Evolutionary conservation across 139 green algal species (phyloP), one percentile per base, ranked within the genome.

Genomic region (Tetradesmus lagerheimii): DNA sequence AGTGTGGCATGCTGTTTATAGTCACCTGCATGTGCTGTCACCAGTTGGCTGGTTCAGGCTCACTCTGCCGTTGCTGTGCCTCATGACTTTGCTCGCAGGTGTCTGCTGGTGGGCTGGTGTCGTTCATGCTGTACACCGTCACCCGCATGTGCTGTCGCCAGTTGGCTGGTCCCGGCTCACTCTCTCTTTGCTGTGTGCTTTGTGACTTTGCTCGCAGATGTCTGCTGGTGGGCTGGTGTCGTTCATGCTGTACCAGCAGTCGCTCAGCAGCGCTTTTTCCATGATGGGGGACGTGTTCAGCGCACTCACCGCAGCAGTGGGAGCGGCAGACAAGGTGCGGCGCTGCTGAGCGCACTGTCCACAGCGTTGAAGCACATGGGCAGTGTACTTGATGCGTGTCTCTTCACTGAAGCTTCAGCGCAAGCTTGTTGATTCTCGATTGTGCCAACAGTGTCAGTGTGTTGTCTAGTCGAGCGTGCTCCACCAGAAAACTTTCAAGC

Each of bases 221-320:
- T 90, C 85, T 3, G 78, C 90, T 34, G 92, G 90, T 18, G 85
- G 91, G 16, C 95, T 98, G 76, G 93, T 98, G 31, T 95, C 92
- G 25, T 98, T 98, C 93, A 98, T 98, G 94, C 93, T 98, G 38
- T 95, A 97, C 92, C 95, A 98, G 92, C 93, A 97, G 90, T 94
- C 87, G 5, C 94, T 98, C 0, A 91, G 83, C 23, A 82, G 64
- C 0, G 93, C 96, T 27, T 98, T 98, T 85, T 93, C 96, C 92
- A 91, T 92, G 18, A 93, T 98, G 80, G 95, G 93, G 11, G 96
- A 98, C 88, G 95, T 98, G 25, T 97, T 97, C 94, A 94, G 87
- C 11, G 86, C 94, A 0, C 91, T 98, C 41, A 94, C 93, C 0
- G 95, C 92, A 43, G 96, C 96, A 1, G 93, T 98, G n/a, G 96